Percentiles rank a stretch among this genome's conserved stretches.
Conservation (phyloP, 2,329 filamentous ascomycete species). For the Colletotrichum eleusines region DNA sequence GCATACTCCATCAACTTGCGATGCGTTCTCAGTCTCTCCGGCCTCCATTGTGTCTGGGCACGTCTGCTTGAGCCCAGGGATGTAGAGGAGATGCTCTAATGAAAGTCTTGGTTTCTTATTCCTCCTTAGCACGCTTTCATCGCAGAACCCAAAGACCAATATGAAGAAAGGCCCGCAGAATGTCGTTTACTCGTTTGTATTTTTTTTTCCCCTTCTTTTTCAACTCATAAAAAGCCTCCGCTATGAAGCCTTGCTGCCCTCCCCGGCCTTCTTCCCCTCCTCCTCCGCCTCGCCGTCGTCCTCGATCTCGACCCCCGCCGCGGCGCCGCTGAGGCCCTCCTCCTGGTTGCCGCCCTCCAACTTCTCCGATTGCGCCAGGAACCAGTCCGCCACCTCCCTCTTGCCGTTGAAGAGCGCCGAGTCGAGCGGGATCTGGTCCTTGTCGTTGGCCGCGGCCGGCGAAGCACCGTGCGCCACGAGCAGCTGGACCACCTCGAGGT, state of each 20-base stretch:
- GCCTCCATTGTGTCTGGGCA: no score
- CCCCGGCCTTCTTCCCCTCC: constrained; percentile 2
- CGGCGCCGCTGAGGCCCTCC: constrained; percentile 54
- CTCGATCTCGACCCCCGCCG: constrained; percentile 55
- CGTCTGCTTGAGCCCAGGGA: background rate
- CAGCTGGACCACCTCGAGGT: constrained; percentile 82
- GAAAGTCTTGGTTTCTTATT: background rate
- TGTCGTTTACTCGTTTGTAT: constrained; percentile 25
- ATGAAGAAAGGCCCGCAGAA: no score
- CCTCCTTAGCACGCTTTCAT: background rate
- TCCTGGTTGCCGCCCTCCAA: constrained; percentile 62
- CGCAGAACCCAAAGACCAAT: background rate
- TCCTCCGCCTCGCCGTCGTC: constrained; percentile 46
- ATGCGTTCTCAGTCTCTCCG: background rate
- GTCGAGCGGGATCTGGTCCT: constrained; percentile 84
- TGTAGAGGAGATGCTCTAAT: background rate
- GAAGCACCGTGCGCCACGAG: constrained; percentile 83
- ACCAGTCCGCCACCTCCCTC: constrained; percentile 72
- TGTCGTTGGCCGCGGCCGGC: constrained; percentile 82
- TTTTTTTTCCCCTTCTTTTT: background rate
- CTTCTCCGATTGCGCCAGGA: constrained; percentile 61
- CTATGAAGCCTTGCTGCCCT: constrained; percentile 26
- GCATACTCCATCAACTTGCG: background rate
- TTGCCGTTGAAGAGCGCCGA: constrained; percentile 79
- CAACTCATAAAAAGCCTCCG: background rate